Conservation (phyloP, 23 red algal genomes). For the Cyanidiococcus yangmingshanensis region DNA sequence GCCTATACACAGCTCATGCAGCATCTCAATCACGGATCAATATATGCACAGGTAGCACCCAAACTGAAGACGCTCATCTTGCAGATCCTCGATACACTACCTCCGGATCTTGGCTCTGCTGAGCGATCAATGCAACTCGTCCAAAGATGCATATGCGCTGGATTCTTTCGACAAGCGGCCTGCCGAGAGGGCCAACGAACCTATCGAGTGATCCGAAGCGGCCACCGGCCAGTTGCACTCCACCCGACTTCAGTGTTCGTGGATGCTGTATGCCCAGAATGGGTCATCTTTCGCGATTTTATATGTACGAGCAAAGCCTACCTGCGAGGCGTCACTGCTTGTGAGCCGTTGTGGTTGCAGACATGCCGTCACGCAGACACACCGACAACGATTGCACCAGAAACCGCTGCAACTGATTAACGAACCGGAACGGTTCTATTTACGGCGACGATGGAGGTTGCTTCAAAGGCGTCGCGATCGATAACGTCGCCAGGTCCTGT, state of each 20-base stretch:
- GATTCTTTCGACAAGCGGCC: conserved; percentile 61
- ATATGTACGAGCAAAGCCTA: conserved; percentile 4
- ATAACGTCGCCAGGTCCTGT: neutral
- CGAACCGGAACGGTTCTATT: neutral
- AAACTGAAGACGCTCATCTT: conserved; percentile 12
- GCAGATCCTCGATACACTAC: conserved; percentile 30
- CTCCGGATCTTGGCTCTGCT: conserved; percentile 31
- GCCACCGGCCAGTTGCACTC: neutral
- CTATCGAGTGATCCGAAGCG: neutral
- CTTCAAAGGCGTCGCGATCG: neutral
- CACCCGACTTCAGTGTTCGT: neutral
- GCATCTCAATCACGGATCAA: conserved; percentile 26
- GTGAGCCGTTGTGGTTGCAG: conserved; percentile 5
- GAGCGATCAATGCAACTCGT: neutral
- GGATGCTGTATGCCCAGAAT: neutral
- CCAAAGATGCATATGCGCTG: conserved; percentile 38
- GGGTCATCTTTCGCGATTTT: neutral
- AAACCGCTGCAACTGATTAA: neutral
- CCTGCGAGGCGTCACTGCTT: conserved; percentile 15
- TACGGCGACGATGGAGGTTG: neutral
- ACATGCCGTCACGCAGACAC: too few species aligned
- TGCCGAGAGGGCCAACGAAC: conserved; percentile 17
- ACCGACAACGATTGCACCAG: too few species aligned
- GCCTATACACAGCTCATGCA: conserved; percentile 40
- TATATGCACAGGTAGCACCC: conserved; percentile 33